A percentile compares a stretch with the other conserved stretches of the same genome.
Evolutionary conservation across 441 rosid species (phyloP).

Genomic region (Bocquillonia castaneifolia): DNA sequence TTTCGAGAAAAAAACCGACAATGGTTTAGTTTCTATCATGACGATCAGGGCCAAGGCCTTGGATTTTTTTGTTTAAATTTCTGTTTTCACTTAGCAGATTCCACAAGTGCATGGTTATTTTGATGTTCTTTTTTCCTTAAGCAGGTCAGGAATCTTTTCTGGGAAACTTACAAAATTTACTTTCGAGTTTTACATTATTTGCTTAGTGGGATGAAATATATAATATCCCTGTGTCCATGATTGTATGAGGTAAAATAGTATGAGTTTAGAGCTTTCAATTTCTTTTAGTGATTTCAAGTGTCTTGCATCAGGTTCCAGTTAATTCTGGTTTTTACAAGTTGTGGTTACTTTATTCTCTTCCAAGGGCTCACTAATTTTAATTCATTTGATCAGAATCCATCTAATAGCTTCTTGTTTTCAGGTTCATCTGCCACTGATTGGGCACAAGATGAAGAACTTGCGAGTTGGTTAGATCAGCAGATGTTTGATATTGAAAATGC

Average conservation of each 20-base stretch:
- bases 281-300: background rate
- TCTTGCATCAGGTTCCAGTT: background rate
- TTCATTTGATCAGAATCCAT: background rate
- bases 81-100: background rate
- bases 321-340: background rate
- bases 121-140: background rate
- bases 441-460: slow-evolving; percentile 74
- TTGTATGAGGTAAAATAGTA: background rate
- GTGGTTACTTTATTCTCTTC: background rate
- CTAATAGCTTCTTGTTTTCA: slow-evolving; percentile 27
- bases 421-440: slow-evolving; percentile 88
- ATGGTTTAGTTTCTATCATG: background rate
- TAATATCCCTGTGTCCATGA: background rate
- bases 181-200: background rate
- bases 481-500: slow-evolving; percentile 47
- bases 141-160: background rate
- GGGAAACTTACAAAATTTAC: background rate
- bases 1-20: background rate
- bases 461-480: slow-evolving; percentile 67
- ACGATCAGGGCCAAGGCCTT: background rate
- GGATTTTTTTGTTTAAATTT: background rate
- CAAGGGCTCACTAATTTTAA: background rate
- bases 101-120: background rate
- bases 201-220: background rate
- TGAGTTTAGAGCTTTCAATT: background rate